Evolutionary conservation across 139 green algal species (phyloP).

Genomic region (Haematococcus sp.): DNA sequence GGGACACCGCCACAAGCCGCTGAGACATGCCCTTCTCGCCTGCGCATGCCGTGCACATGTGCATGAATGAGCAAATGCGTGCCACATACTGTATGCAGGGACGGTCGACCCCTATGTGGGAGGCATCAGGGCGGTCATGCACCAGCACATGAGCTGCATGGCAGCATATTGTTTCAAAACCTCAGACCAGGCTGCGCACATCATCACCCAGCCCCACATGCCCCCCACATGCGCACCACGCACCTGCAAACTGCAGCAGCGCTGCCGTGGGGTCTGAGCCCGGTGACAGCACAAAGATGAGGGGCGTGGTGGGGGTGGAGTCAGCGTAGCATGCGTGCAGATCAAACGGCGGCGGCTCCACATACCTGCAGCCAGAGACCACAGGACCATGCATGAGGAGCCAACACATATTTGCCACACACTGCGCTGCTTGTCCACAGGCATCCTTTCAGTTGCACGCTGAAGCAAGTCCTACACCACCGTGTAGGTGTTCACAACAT

Average conservation of each 20-base stretch:
- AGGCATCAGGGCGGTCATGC: no score
- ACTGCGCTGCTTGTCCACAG: not conserved
- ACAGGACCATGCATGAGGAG: no score
- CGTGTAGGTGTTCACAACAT: no score
- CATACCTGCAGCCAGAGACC: constrained; percentile 38
- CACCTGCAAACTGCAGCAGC: constrained; percentile 68
- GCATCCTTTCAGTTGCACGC: no score
- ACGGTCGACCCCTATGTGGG: no score
- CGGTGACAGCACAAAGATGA: constrained; percentile 74
- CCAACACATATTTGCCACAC: no score
- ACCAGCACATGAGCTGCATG: no score
- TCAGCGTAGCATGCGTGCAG: constrained; percentile 70
- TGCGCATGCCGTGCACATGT: constrained; percentile 3
- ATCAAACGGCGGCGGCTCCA: constrained; percentile 66
- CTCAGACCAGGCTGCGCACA: not conserved
- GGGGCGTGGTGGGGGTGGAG: constrained; percentile 60
- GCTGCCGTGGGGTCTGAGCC: constrained; percentile 71
- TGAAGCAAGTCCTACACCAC: no score
- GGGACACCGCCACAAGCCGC: constrained; percentile 56
- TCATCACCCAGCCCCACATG: not conserved
- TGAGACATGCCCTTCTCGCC: constrained; percentile 50
- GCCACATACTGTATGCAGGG: no score
- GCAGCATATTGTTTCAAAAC: no score
- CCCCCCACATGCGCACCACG: not conserved
- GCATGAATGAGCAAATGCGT: not conserved